Conservation (phyloP, 108 stramenopile species). For the Bacterosira constricta region DNA sequence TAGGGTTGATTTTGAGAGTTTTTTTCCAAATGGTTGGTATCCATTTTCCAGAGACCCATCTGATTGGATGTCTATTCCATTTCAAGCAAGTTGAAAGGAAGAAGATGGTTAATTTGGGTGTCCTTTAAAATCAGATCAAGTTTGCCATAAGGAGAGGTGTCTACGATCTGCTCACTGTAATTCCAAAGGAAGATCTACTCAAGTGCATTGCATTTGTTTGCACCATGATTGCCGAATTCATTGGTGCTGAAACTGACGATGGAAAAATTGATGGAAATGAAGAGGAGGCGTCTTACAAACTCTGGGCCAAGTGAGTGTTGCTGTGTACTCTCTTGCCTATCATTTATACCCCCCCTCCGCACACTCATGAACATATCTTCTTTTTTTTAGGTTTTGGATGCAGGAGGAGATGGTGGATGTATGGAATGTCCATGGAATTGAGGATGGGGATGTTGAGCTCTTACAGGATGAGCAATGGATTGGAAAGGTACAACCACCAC, state of each 20-base stretch:
- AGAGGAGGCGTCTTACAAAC: neutral
- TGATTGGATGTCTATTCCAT: slow-evolving; percentile 2
- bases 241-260: neutral
- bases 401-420: neutral
- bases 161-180: neutral
- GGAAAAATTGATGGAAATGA: neutral
- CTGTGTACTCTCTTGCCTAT: too few relatives aligned
- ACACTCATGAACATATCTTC: neutral
- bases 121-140: neutral
- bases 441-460: neutral
- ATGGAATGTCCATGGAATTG: neutral
- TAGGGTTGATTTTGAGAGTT: slow-evolving; percentile 3
- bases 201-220: neutral
- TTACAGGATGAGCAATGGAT: neutral
- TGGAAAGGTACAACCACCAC: slow-evolving; percentile 1
- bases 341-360: neutral
- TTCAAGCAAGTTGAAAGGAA: neutral
- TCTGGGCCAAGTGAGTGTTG: neutral
- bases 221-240: neutral
- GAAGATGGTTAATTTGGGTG: neutral
- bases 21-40: neutral
- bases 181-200: neutral
- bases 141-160: slow-evolving; percentile 1
- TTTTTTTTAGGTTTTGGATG: neutral
- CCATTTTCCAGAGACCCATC: neutral